Evolutionary conservation across 2,329 filamentous ascomycete genomes (phyloP).

Genomic region (Colletotrichum sublineola): DNA sequence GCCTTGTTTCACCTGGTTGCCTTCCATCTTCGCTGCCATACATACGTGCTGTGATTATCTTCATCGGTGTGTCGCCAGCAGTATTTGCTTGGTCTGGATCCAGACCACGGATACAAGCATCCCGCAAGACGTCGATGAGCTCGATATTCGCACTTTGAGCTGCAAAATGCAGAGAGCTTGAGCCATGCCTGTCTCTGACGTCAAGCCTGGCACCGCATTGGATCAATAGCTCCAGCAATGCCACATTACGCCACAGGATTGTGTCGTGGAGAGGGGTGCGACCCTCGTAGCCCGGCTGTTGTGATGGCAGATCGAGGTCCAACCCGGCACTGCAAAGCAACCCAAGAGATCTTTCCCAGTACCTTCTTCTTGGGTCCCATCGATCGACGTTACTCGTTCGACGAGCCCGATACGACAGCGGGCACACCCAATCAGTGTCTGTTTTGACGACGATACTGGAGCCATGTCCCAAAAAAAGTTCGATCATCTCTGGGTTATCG

Average conservation of each 20-base stretch:
- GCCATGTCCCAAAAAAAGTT: slow-evolving; percentile 8
- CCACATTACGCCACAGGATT: slow-evolving; percentile 21
- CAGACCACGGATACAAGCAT: slow-evolving; percentile 11
- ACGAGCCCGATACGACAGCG: slow-evolving; percentile 15
- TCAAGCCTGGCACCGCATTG: slow-evolving; percentile 12
- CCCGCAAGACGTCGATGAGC: slow-evolving; percentile 13
- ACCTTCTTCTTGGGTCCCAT: slow-evolving; percentile 8
- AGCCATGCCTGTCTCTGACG: slow-evolving; percentile 3
- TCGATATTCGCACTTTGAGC: slow-evolving; percentile 15
- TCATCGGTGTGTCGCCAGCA: slow-evolving; percentile 29
- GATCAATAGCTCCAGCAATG: slow-evolving; percentile 16
- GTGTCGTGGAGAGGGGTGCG: slow-evolving; percentile 21
- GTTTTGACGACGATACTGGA: background rate
- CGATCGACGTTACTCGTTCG: slow-evolving; percentile 16
- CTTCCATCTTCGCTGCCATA: slow-evolving; percentile 2
- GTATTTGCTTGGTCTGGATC: slow-evolving; percentile 5
- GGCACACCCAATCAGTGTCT: slow-evolving; percentile 8
- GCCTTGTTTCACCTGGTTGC: slow-evolving; percentile 17
- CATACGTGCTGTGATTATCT: slow-evolving; percentile 19
- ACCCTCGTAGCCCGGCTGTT: slow-evolving; percentile 7
- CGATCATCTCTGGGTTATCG: slow-evolving; percentile 18
- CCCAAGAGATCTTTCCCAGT: slow-evolving; percentile 20
- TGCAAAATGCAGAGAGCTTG: slow-evolving; percentile 6
- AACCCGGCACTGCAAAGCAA: slow-evolving; percentile 17
- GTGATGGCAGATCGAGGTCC: slow-evolving; percentile 18